Conservation (phyloP, 495 filamentous ascomycete species). For the Penicillium coprophilum region DNA sequence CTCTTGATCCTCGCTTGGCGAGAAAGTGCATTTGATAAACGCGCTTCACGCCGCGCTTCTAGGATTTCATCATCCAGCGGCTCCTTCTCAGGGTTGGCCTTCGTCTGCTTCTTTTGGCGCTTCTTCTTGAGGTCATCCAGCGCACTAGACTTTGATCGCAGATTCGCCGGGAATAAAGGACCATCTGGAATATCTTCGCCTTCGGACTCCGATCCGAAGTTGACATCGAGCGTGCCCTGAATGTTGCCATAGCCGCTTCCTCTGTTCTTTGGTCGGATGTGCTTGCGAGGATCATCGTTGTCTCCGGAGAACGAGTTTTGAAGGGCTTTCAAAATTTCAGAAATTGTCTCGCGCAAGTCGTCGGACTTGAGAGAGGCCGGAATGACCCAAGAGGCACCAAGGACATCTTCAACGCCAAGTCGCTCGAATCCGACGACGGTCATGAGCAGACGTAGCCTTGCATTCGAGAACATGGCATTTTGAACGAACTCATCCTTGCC, state of each 20-base stretch:
- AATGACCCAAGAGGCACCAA: constrained; percentile 76
- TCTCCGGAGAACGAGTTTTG: constrained; percentile 69
- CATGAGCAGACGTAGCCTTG: constrained; percentile 87
- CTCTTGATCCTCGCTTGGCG: constrained; percentile 79
- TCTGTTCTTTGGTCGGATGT: constrained; percentile 69
- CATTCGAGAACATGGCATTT: constrained; percentile 80
- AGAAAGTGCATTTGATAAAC: constrained; percentile 57
- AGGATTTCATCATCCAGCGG: constrained; percentile 50
- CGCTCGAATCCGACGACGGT: constrained; percentile 69
- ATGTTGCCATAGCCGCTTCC: constrained; percentile 41
- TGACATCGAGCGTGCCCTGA: constrained; percentile 36
- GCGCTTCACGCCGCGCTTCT: constrained; percentile 54
- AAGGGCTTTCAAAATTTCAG: constrained; percentile 67
- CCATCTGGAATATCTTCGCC: constrained; percentile 60
- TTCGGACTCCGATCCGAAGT: constrained; percentile 64
- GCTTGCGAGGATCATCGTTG: constrained; percentile 65
- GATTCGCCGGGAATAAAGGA: constrained; percentile 65
- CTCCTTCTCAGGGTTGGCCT: constrained; percentile 34
- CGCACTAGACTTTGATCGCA: constrained; percentile 45
- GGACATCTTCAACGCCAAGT: constrained; percentile 66
- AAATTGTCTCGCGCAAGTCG: constrained; percentile 59
- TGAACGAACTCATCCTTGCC: constrained; percentile 67
- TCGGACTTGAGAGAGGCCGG: constrained; percentile 63
- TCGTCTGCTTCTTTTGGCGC: constrained; percentile 45
- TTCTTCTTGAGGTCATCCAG: constrained; percentile 54